These are phyloP conservation scores for Epichloe scottii DNA, from an alignment of 2,329 filamentous ascomycete species.

Conservation along the genomic window DNA sequence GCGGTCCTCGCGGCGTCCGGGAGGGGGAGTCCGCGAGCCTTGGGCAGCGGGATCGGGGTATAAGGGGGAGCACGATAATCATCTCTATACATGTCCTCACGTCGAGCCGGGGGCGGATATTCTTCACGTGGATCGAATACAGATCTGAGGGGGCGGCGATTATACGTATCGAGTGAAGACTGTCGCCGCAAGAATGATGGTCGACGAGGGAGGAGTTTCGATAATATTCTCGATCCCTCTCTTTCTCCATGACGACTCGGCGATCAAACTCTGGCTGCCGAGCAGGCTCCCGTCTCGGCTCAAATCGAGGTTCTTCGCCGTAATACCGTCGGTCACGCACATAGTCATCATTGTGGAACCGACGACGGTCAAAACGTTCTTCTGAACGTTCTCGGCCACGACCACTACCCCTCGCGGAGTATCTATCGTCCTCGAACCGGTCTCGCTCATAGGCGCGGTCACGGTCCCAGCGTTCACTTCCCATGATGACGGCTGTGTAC, in stretches of 20 bases:
- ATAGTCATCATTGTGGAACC: constrained; percentile 33
- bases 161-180: constrained; percentile 83
- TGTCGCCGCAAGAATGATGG: constrained; percentile 65
- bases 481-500: constrained; percentile 11
- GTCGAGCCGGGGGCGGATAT: constrained; percentile 45
- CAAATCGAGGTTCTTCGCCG: constrained; percentile 38
- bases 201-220: constrained; percentile 40
- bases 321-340: constrained; percentile 39
- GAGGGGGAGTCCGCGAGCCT: constrained; percentile 47
- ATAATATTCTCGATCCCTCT: constrained; percentile 35
- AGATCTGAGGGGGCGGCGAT: constrained; percentile 50
- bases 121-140: constrained; percentile 45
- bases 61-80: constrained; percentile 35
- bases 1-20: constrained; percentile 41
- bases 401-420: constrained; percentile 23
- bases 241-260: constrained; percentile 42
- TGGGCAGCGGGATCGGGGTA: constrained; percentile 56
- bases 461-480: constrained; percentile 37
- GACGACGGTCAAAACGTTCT: constrained; percentile 35
- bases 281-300: constrained; percentile 19
- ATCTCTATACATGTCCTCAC: constrained; percentile 34
- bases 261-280: constrained; percentile 34
- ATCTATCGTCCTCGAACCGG: constrained; percentile 38
- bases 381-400: constrained; percentile 35
- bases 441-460: constrained; percentile 35